Conservation (phyloP, 768 basidiomycete genomes). For the Russula abietina region DNA sequence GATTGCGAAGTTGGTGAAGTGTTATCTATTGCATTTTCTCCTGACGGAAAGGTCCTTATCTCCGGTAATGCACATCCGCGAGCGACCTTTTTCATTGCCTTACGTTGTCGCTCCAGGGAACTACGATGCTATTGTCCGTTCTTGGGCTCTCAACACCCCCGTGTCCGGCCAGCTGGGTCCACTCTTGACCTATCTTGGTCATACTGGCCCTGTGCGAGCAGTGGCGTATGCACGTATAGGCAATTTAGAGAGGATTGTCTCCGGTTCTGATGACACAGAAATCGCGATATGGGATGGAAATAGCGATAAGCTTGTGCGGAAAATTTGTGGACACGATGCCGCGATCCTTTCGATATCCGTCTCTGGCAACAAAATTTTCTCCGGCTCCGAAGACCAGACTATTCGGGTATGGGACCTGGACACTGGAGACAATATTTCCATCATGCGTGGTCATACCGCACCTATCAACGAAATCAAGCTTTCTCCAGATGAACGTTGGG, state of each 20-base stretch:
- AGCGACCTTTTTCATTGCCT: neutral
- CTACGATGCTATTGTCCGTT: slow-evolving; percentile 2
- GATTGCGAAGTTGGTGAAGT: neutral
- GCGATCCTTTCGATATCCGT: slow-evolving; percentile 3
- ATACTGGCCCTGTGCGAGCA: slow-evolving; percentile 20
- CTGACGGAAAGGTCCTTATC: slow-evolving; percentile 1
- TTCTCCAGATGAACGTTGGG: neutral
- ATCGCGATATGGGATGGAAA: slow-evolving; percentile 12
- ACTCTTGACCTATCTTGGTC: slow-evolving; percentile 21
- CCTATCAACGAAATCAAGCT: slow-evolving; percentile 3
- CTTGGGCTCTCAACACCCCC: too few relatives aligned
- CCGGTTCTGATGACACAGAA: slow-evolving; percentile 3
- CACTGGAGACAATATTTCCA: neutral
- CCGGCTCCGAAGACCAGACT: slow-evolving; percentile 12
- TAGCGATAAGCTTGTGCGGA: neutral
- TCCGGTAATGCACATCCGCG: neutral
- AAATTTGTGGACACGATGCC: neutral
- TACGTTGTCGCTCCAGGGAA: slow-evolving; percentile 6
- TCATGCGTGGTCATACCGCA: slow-evolving; percentile 31
- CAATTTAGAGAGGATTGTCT: neutral
- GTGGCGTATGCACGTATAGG: neutral
- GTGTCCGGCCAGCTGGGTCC: neutral
- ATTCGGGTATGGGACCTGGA: slow-evolving; percentile 16
- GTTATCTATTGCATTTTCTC: slow-evolving; percentile 9
- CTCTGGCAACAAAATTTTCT: slow-evolving; percentile 8